These are phyloP conservation scores for Paramecium primaurelia DNA, from an alignment of 73 alveolate genomes.

Conservation along the genomic window DNA sequence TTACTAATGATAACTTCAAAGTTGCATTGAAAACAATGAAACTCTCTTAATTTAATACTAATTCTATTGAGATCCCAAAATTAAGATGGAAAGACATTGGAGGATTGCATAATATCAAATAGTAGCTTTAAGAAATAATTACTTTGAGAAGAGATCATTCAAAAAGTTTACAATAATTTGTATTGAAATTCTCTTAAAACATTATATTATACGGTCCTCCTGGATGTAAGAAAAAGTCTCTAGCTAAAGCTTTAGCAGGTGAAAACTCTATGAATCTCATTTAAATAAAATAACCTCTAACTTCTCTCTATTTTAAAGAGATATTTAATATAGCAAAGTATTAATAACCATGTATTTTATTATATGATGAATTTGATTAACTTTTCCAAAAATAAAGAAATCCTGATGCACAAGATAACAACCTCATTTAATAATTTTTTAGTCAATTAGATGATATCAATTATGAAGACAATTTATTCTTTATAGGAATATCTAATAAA, in stretches of 20 bases:
- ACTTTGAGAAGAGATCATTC: slow-evolving; percentile 96
- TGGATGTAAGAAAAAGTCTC: slow-evolving; percentile 66
- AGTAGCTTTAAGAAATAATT: slow-evolving; percentile 90
- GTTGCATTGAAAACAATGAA: slow-evolving; percentile 86
- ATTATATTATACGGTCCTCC: slow-evolving; percentile 71
- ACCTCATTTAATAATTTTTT: slow-evolving; percentile 87
- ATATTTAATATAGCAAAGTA: slow-evolving; percentile 82
- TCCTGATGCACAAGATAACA: slow-evolving; percentile 93
- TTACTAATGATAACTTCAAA: slow-evolving; percentile 94
- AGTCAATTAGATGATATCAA: slow-evolving; percentile 96
- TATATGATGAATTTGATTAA: slow-evolving; percentile 84
- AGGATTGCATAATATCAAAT: slow-evolving; percentile 92
- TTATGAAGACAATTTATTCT: slow-evolving; percentile 94
- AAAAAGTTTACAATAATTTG: slow-evolving; percentile 70
- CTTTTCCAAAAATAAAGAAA: slow-evolving; percentile 77
- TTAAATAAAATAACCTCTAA: slow-evolving; percentile 75
- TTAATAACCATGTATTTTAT: slow-evolving; percentile 84
- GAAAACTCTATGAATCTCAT: slow-evolving; percentile 81
- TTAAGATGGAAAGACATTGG: slow-evolving; percentile 98
- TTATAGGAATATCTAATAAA: slow-evolving; percentile 95
- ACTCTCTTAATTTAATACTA: slow-evolving; percentile 76
- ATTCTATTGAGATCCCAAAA: slow-evolving; percentile 92
- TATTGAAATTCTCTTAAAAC: slow-evolving; percentile 71
- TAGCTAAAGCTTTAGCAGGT: slow-evolving; percentile 77
- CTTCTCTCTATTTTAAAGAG: slow-evolving; percentile 81